Base-by-base conservation (phyloP, 73 alveolate genomes). In the Paramecium primaurelia region DNA sequence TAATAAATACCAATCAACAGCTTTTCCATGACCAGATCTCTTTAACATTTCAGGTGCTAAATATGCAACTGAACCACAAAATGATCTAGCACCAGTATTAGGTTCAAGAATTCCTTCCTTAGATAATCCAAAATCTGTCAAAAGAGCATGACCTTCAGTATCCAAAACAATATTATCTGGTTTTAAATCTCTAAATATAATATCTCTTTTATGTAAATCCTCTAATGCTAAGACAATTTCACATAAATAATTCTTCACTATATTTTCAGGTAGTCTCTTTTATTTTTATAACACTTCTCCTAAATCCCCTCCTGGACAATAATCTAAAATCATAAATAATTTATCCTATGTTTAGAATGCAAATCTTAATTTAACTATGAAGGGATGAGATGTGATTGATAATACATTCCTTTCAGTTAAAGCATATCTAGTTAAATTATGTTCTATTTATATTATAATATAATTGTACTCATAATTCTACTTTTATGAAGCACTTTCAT, bases 31-130 rank as follows among this genome's bases (percentile, higher is more conserved):
- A 12, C 99, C 99, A 25, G 92, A 68, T 88, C 99, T 94, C 71
- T 95, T 97, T 4, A 98, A 92, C 99, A 98, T 98, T 93, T 98
- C 99, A 18, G 99, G 99, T 7, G 99, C 99, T 26, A 97, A 92
- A 90, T 97, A 97, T 7, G 99, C 99, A 40, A 96, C 97, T 16
- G 98, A 92, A 5, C 99, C 99, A 93, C 99, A 97, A 88, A 97
- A 98, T 75, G 98, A 93, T 91, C 93, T 86, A 0, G 99, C 99
- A 49, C 94, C 94, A 45, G 94, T 89, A 44, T 73, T 64, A 86
- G 96, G 96, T 71, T 97, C 96, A 45, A 95, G 96, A 59, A 93
- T 98, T 22, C 99, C 99, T 95, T 97, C 99, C 77, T 98, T 92
- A 2, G 98, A 94, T 40, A 97, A 95, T 38, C 99, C 99, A 93